These are phyloP conservation scores for Tetraselmis chui DNA, from an alignment of 139 green algal species.

Conservation along the genomic window DNA sequence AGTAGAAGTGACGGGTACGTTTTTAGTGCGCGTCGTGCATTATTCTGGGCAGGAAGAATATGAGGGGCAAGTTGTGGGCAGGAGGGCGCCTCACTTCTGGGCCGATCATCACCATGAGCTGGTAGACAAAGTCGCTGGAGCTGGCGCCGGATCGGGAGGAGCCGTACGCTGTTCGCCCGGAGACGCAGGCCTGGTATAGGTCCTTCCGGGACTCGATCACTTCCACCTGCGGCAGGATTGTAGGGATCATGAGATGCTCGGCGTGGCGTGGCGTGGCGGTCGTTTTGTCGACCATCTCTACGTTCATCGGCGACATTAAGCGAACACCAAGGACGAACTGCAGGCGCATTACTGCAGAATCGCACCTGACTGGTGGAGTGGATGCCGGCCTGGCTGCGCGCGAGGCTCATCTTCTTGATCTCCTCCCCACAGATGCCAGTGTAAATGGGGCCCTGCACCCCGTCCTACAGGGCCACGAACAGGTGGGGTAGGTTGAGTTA, in stretches of 20 bases:
- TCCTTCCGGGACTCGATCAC: conserved; percentile 13
- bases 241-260: neutral
- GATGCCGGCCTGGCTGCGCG: conserved; percentile 13
- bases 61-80: neutral
- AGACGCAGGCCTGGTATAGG: conserved; percentile 10
- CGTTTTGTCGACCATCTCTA: neutral
- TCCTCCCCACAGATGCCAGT: conserved; percentile 13
- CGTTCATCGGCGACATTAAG: neutral
- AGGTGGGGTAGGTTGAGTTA: too few species aligned
- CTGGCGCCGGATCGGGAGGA: conserved; percentile 2
- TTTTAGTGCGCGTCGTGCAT: neutral
- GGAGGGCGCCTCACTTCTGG: neutral
- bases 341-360: too few species aligned
- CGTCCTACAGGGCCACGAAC: neutral
- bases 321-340: neutral
- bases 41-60: neutral
- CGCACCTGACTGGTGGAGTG: conserved; percentile 8
- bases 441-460: conserved; percentile 6
- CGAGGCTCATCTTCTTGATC: conserved; percentile 15
- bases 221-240: neutral
- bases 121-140: conserved; percentile 4
- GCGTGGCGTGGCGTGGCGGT: too few species aligned
- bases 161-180: conserved; percentile 7
- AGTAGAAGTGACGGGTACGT: neutral
- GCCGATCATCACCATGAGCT: conserved; percentile 12